phyloP scores from a whole-genome alignment of 148 eudicot species.

The Oxyria digyna region DNA sequence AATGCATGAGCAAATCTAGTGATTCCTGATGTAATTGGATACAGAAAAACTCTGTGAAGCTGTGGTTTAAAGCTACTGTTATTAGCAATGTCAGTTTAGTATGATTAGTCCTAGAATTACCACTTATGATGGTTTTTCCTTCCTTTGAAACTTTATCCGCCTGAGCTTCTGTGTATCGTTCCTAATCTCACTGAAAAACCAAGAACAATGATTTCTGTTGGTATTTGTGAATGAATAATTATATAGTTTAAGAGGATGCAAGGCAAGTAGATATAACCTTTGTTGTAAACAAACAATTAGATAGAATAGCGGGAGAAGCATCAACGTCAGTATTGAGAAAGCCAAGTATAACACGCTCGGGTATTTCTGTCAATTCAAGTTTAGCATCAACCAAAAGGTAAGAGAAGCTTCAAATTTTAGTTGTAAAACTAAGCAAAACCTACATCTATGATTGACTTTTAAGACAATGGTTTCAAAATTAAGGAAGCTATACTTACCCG shows the following conservation, averaged over 20 bases:
- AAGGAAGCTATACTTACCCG: constrained; percentile 35
- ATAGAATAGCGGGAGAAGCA: constrained; percentile 91
- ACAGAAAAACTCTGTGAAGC: background rate
- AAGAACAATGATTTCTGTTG: constrained; percentile 4
- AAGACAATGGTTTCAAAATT: background rate
- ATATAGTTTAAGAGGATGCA: background rate
- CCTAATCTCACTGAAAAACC: constrained; percentile 55
- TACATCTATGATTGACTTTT: background rate
- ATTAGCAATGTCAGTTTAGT: background rate
- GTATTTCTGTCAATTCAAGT: constrained; percentile 53
- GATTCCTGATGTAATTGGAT: background rate
- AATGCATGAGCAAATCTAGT: background rate
- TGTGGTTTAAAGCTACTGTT: background rate
- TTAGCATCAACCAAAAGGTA: background rate
- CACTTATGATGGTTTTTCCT: constrained; percentile 59
- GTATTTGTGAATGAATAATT: background rate
- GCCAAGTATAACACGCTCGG: constrained; percentile 63
- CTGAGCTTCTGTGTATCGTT: constrained; percentile 58
- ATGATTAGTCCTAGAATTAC: constrained; percentile 11
- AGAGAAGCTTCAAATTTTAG: background rate
- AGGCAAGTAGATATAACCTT: constrained; percentile 27
- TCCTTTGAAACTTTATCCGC: constrained; percentile 51
- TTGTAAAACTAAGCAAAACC: background rate
- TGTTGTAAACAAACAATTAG: constrained; percentile 69
- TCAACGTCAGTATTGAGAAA: constrained; percentile 53